Percentiles rank a stretch among this genome's conserved stretches.
Conservation (phyloP, 257 asterid species). For the Capsicum rhomboideum region DNA sequence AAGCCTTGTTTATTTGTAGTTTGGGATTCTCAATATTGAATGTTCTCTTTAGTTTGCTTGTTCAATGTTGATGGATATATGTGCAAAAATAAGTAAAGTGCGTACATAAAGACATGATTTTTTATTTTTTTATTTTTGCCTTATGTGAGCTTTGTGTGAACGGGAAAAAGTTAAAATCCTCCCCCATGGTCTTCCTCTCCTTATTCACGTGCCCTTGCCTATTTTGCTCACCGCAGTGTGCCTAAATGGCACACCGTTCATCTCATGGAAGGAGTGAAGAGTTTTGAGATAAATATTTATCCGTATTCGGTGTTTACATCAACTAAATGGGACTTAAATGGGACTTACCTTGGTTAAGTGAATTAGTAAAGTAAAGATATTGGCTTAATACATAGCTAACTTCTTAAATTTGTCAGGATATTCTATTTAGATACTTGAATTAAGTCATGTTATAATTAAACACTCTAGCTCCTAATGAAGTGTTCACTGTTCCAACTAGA, state of each 20-base stretch:
- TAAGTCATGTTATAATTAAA: too few species aligned
- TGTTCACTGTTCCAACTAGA: too few species aligned
- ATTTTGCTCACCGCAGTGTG: background rate
- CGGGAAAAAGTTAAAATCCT: background rate
- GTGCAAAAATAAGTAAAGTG: background rate
- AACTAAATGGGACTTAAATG: background rate
- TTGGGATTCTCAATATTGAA: background rate
- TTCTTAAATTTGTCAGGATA: too few species aligned
- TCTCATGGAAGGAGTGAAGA: background rate
- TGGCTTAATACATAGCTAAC: too few species aligned
- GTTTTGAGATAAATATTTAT: background rate
- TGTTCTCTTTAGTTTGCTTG: background rate
- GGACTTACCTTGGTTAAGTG: background rate
- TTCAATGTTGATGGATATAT: background rate
- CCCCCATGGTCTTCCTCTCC: background rate
- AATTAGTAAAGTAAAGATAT: too few species aligned
- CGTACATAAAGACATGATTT: background rate
- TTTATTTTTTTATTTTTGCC: background rate
- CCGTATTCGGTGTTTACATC: background rate
- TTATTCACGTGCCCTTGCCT: background rate
- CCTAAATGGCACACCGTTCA: background rate
- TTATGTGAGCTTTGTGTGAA: background rate
- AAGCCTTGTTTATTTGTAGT: slow-evolving; percentile 2
- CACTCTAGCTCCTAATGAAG: too few species aligned
- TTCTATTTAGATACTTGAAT: too few species aligned